These are phyloP conservation scores for Pyrrhoderma noxium DNA, from an alignment of 1,284 basidiomycete genomes.

Conservation along the genomic window DNA sequence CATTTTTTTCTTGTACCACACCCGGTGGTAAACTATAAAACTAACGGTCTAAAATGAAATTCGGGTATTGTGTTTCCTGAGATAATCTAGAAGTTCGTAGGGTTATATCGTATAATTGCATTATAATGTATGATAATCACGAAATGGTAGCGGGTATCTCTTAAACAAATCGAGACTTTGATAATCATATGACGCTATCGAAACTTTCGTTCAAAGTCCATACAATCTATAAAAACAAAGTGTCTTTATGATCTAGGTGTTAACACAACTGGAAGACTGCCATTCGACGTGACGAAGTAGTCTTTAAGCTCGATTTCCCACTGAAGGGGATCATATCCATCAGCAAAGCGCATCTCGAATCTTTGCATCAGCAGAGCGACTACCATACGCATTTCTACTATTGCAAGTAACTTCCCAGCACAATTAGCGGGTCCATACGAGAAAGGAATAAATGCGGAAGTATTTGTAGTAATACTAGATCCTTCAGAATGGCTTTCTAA, in stretches of 20 bases:
- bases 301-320: slow-evolving; percentile 29
- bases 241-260: not conserved
- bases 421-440: slow-evolving; percentile 31
- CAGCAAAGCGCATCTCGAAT: slow-evolving; percentile 27
- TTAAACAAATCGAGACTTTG: too few relatives aligned
- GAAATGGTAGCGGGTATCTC: too few relatives aligned
- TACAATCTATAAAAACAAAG: too few relatives aligned
- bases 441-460: slow-evolving; percentile 32
- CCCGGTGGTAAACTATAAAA: too few relatives aligned
- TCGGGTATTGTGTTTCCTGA: too few relatives aligned
- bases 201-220: too few relatives aligned
- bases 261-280: slow-evolving; percentile 23
- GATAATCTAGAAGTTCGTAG: too few relatives aligned
- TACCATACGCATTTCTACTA: slow-evolving; percentile 27
- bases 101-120: too few relatives aligned
- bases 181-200: too few relatives aligned
- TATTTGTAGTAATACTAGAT: slow-evolving; percentile 23
- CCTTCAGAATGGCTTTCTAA: not conserved
- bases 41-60: too few relatives aligned
- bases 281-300: slow-evolving; percentile 26
- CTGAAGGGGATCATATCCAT: slow-evolving; percentile 22
- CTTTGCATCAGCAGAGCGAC: slow-evolving; percentile 26
- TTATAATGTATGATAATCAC: too few relatives aligned
- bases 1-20: too few relatives aligned
- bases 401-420: slow-evolving; percentile 28